Evolutionary conservation across 176 grass and related monocot species (phyloP).

Genomic region (Olyra latifolia): DNA sequence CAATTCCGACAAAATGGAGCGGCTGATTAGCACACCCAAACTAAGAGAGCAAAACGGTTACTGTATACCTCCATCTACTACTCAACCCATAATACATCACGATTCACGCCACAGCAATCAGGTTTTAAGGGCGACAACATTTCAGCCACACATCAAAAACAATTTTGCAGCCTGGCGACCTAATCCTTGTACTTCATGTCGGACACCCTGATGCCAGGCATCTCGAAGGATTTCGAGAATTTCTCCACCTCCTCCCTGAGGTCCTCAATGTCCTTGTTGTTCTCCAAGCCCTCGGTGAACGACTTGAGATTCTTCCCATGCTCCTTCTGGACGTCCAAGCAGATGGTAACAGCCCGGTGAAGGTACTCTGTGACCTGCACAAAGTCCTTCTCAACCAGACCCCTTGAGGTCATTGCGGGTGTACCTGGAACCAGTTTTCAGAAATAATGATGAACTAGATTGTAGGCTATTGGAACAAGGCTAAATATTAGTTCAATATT

Average conservation of each 20-base stretch:
- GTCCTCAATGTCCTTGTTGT: constrained; percentile 59
- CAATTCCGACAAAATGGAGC: constrained; percentile 1
- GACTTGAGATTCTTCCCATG: constrained; percentile 59
- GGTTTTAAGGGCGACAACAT: neutral
- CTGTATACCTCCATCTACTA: neutral
- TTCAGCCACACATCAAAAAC: neutral
- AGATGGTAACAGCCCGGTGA: constrained; percentile 60
- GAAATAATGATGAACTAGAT: constrained; percentile 14
- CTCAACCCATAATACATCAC: neutral
- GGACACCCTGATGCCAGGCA: constrained; percentile 75
- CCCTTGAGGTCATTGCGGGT: constrained; percentile 92
- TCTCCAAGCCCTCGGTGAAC: constrained; percentile 59
- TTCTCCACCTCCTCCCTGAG: constrained; percentile 68
- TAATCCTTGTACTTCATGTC: constrained; percentile 87
- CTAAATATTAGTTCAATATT: neutral
- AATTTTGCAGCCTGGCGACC: neutral
- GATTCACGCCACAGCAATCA: neutral
- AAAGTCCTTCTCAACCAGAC: constrained; percentile 79
- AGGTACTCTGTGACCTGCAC: constrained; percentile 70
- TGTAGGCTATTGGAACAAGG: neutral
- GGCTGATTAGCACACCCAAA: neutral
- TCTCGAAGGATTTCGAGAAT: constrained; percentile 66
- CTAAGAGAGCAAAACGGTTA: neutral
- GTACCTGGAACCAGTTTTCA: constrained; percentile 47
- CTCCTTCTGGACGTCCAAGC: constrained; percentile 65